A percentile compares a stretch with the other conserved stretches of the same genome.
These are phyloP conservation scores for Stenogyne calaminthoides DNA, from an alignment of 305 asterid species.

Conservation along the genomic window DNA sequence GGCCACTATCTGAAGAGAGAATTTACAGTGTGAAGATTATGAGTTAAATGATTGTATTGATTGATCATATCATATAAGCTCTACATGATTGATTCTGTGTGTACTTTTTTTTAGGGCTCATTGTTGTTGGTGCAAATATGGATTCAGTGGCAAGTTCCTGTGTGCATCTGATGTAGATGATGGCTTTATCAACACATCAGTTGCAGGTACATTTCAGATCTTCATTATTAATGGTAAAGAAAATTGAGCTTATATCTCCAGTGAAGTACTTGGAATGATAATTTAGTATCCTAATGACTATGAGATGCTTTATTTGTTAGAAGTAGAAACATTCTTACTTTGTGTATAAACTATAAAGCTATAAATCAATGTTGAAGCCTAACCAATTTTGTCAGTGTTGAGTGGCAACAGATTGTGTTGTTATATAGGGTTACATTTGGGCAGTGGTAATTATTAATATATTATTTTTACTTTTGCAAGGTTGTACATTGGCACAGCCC, in stretches of 20 bases:
- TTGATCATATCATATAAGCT: not conserved
- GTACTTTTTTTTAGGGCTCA: constrained; percentile 26
- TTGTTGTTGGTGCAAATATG: constrained; percentile 28
- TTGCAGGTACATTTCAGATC: constrained; percentile 44
- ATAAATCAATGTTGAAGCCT: not conserved
- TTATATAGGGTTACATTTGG: constrained; percentile 1
- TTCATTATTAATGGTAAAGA: constrained; percentile 8
- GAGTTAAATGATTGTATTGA: not conserved
- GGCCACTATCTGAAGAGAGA: constrained; percentile 8
- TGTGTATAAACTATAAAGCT: not conserved
- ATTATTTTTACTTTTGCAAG: not conserved
- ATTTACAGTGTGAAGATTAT: constrained; percentile 8
- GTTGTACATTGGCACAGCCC: too few species aligned
- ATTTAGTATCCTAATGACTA: constrained; percentile 10
- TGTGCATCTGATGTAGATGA: constrained; percentile 40
- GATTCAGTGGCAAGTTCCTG: constrained; percentile 34
- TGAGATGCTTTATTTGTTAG: constrained; percentile 22
- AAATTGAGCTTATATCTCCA: constrained; percentile 13
- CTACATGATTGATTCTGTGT: not conserved
- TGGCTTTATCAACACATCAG: constrained; percentile 57
- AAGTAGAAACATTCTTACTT: not conserved
- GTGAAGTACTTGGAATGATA: not conserved
- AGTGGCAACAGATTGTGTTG: not conserved
- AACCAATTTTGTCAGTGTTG: not conserved
- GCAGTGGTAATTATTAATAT: not conserved